phyloP scores from a whole-genome alignment of 345 rosid genomes.

The Ailanthus altissimus region DNA sequence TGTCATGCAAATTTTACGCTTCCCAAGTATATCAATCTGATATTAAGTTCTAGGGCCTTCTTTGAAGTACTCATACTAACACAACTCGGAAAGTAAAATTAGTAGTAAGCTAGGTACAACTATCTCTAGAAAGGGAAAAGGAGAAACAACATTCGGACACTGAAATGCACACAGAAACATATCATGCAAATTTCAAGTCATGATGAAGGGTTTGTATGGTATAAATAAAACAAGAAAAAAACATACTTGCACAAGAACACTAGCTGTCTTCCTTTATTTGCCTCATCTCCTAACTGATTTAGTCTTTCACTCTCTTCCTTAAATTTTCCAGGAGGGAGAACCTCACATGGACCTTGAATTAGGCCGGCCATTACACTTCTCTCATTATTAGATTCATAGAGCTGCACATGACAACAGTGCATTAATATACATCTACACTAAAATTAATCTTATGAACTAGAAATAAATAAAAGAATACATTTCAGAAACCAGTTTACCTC shows the following conservation, averaged over 20 bases:
- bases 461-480: not conserved
- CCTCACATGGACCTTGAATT: slow-evolving; percentile 63
- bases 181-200: not conserved
- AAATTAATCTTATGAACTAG: not conserved
- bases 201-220: not conserved
- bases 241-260: slow-evolving; percentile 68
- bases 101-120: not conserved
- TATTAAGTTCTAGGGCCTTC: not conserved
- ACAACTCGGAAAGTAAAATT: not conserved
- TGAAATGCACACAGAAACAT: not conserved
- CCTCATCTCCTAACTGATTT: slow-evolving; percentile 41
- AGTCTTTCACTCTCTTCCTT: slow-evolving; percentile 49
- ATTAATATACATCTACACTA: not conserved
- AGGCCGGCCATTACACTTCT: slow-evolving; percentile 47
- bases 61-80: no score
- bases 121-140: not conserved
- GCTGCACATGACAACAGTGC: slow-evolving; percentile 34
- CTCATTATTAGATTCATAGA: slow-evolving; percentile 65
- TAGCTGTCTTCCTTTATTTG: slow-evolving; percentile 32
- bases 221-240: not conserved
- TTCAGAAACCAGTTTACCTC: slow-evolving; percentile 45
- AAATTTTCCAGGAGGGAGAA: slow-evolving; percentile 53
- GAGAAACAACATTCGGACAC: not conserved
- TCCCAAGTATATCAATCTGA: not conserved
- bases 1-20: not conserved